Conservation (phyloP, 225 moss, liverwort and hornwort genomes). For the Sphagnum contortum region DNA sequence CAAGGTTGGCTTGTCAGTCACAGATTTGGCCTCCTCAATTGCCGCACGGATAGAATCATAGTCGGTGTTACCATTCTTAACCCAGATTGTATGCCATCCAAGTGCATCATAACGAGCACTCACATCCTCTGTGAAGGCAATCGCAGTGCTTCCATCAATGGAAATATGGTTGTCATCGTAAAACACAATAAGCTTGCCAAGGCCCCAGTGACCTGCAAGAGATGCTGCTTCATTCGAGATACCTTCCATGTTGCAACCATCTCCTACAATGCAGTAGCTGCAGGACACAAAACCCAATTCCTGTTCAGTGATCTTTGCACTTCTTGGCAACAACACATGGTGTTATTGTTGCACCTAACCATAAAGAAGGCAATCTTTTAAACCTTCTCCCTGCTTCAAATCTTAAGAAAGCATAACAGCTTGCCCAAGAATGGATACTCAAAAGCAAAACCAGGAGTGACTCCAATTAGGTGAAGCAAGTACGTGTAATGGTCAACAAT, state of each 20-base stretch:
- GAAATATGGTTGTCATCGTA: conserved; percentile 62
- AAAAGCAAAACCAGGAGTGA: too few species aligned
- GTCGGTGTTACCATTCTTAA: conserved; percentile 50
- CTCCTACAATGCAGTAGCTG: conserved; percentile 47
- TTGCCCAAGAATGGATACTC: too few species aligned
- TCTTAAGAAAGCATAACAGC: too few species aligned
- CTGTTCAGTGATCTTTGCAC: too few species aligned
- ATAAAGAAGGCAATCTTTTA: too few species aligned
- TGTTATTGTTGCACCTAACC: too few species aligned
- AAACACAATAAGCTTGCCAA: conserved; percentile 34
- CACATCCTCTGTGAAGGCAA: conserved; percentile 52
- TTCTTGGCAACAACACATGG: too few species aligned
- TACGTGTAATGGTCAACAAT: conserved; percentile 62
- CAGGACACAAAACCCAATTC: neutral
- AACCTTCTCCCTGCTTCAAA: too few species aligned
- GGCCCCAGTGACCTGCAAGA: conserved; percentile 58
- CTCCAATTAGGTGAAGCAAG: neutral
- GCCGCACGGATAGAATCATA: conserved; percentile 45
- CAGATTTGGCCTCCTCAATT: conserved; percentile 57
- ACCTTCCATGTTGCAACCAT: conserved; percentile 67
- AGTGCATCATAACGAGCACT: conserved; percentile 33
- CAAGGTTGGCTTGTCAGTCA: conserved; percentile 48
- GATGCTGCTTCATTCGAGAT: conserved; percentile 51
- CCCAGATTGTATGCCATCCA: conserved; percentile 59
- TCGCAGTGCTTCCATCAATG: conserved; percentile 51